These are phyloP conservation scores for Coleophoma crateriformis DNA, from an alignment of 2,329 filamentous ascomycete species.

Conservation along the genomic window DNA sequence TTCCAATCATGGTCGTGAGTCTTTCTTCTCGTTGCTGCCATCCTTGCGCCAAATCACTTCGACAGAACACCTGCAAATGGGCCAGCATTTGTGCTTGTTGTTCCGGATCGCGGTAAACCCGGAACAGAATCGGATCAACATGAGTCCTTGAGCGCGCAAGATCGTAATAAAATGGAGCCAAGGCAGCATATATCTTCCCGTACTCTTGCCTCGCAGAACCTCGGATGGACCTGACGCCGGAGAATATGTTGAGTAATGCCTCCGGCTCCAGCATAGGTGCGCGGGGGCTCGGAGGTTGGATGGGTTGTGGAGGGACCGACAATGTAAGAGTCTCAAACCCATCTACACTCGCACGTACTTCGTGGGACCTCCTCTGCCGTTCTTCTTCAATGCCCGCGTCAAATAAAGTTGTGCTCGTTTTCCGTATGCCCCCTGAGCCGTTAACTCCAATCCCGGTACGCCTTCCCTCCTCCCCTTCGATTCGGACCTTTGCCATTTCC, in stretches of 20 bases:
- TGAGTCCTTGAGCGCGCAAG: conserved; percentile 66
- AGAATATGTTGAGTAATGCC: conserved; percentile 63
- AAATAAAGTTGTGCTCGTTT: conserved; percentile 59
- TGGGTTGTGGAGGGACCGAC: conserved; percentile 26
- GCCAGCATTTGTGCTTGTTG: conserved; percentile 85
- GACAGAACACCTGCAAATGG: conserved; percentile 72
- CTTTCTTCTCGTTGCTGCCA: conserved; percentile 67
- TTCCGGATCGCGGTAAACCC: conserved; percentile 81
- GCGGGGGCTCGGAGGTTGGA: conserved; percentile 19
- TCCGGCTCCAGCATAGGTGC: conserved; percentile 51
- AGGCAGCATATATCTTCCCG: conserved; percentile 80
- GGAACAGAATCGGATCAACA: conserved; percentile 78
- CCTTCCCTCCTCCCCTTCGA: conserved; percentile 25
- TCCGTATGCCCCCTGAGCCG: conserved; percentile 18
- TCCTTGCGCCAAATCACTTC: conserved; percentile 74
- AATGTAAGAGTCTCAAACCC: conserved; percentile 78
- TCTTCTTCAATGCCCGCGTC: conserved; percentile 67
- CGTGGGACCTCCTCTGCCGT: conserved; percentile 35
- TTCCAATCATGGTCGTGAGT: conserved; percentile 65
- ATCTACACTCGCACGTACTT: conserved; percentile 41
- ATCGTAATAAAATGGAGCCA: conserved; percentile 86
- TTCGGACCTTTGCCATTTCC: conserved; percentile 45
- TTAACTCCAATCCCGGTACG: conserved; percentile 24
- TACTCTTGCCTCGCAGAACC: conserved; percentile 87
- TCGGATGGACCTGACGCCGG: conserved; percentile 68